Base-by-base conservation (phyloP, 2,329 filamentous ascomycete species). In the Ophiostoma populinum region DNA sequence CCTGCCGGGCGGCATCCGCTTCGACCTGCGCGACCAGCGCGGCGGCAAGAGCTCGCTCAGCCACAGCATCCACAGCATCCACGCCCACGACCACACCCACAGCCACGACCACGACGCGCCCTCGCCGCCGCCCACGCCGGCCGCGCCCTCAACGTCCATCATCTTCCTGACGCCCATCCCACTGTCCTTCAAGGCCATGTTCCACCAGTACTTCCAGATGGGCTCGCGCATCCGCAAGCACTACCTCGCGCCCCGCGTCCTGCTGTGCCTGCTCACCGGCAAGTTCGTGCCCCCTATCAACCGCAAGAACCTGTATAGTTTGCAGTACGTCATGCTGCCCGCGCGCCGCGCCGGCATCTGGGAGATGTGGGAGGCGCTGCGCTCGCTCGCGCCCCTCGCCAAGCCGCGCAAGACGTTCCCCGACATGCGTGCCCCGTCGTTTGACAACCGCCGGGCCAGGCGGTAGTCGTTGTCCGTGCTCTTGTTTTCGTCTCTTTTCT, bases 311-410 rank as follows among this genome's bases (percentile, higher is more conserved):
- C 64, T 98, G 34, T 98, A 98, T 57, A 92, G 83, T 46, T 63
- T 98, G 48, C 90, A 98, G 57, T 98, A 98, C 56, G 92, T 83
- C 58, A 95, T 95, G 83, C 65, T 98, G 26, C 92, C 92, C 0
- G 79, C 81, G 7, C 70, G 70, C 36, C 64, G 92, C 29, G 79
- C 82, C 0, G 75, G 77, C 2, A 79, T 95, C 38, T 63, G 70
- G 47, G 85, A 94, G 51, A 77, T 95, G 53, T 98, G 92, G 90
- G 63, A 67, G 28, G 67, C 70, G 25, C 57, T 90, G 37, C 78
- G 69, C 41, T 57, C 56, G 20, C 49, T 67, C 32, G 48, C 57
- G 20, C 58, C 58, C 7, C 52, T 53, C 7, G 57, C 44, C 58
- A 68, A 57, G 39, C 58, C 59, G 43, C 52, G 55, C 4, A 20